These are phyloP conservation scores for Chlamydomonas applanata DNA, from an alignment of 139 green algal genomes.

Conservation along the genomic window DNA sequence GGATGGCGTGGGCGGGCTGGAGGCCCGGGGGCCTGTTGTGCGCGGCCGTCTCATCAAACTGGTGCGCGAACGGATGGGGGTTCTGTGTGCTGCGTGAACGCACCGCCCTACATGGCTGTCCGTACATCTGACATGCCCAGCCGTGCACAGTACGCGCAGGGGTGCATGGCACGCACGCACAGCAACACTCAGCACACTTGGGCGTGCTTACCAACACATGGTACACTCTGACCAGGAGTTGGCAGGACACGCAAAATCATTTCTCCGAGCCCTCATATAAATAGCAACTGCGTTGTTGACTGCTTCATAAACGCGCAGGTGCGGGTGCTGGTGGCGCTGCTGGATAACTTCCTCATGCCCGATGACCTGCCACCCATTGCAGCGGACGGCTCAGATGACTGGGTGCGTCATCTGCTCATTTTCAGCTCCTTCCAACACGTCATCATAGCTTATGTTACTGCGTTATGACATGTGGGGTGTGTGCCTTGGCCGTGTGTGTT, in stretches of 20 bases:
- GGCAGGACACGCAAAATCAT: too few relatives aligned
- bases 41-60: conserved; percentile 3
- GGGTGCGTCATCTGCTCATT: conserved; percentile 1
- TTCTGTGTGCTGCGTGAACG: neutral
- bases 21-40: neutral
- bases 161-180: neutral
- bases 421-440: too few relatives aligned
- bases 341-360: conserved; percentile 54
- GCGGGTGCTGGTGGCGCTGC: conserved; percentile 35
- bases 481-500: too few relatives aligned
- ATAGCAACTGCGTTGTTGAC: conserved; percentile 3
- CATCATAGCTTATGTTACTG: too few relatives aligned
- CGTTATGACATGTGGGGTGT: too few relatives aligned
- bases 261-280: neutral
- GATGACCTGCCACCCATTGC: conserved; percentile 42
- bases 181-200: neutral
- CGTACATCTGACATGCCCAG: too few relatives aligned
- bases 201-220: too few relatives aligned
- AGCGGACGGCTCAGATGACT: conserved; percentile 16
- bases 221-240: too few relatives aligned
- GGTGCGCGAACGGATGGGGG: neutral
- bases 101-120: too few relatives aligned
- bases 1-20: neutral
- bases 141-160: too few relatives aligned
- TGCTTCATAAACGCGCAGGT: neutral